Conservation (phyloP, 164 flowering plant genomes). For the Magnolia kwangsiensis region DNA sequence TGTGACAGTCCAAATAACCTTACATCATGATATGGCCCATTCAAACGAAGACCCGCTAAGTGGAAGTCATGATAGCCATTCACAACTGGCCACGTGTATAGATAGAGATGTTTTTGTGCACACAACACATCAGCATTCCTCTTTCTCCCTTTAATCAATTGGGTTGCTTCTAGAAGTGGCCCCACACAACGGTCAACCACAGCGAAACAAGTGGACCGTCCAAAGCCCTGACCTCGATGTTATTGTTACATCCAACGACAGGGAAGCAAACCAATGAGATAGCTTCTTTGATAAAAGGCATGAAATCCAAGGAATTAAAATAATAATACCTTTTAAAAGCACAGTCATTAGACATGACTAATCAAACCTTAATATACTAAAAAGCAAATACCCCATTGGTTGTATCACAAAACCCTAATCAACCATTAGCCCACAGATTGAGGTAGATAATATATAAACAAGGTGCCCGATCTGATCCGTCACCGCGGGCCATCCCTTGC, state of each 20-base stretch:
- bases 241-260: background rate
- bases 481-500: no score
- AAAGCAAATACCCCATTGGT: background rate
- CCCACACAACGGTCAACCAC: background rate
- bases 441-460: background rate
- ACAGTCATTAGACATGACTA: background rate
- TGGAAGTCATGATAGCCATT: no score
- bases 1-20: no score
- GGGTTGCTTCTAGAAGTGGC: background rate
- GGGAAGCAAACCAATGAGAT: background rate
- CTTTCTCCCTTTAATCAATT: background rate
- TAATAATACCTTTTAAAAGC: background rate
- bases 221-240: background rate
- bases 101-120: no score
- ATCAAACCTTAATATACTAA: background rate
- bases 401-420: background rate
- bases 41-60: no score
- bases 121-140: no score
- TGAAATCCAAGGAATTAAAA: background rate
- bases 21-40: no score
- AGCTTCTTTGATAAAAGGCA: background rate
- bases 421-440: background rate
- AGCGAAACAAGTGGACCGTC: background rate
- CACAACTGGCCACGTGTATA: no score
- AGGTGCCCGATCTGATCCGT: background rate